Base-by-base conservation (phyloP, 352 stramenopile species). In the Pythium aristosporum region DNA sequence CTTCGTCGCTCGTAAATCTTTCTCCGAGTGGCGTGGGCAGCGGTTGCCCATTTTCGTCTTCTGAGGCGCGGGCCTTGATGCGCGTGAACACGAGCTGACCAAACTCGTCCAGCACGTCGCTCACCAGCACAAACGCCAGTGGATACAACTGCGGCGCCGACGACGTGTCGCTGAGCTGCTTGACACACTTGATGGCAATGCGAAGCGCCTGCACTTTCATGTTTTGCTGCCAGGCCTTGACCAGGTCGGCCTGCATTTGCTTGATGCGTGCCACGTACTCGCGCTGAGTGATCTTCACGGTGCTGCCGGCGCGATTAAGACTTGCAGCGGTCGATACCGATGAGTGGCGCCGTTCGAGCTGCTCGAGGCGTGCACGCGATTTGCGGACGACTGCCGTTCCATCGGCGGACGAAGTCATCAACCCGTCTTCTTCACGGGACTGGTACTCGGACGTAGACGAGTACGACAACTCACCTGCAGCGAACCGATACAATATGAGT, bases 181-280 rank as follows among this genome's bases (percentile, higher is more conserved):
- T 98, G 10, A 96, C 80, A 51, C 85, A 87, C 66, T 97, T 95
- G 64, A 98, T 96, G 1, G 91, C 85, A 59, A 97, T 87, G 5
- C 94, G 92, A 8, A 98, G 79, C 2, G 87, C 85, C 32, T 85
- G 68, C 3, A 98, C 92, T 53, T 96, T 95, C 41, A 96, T 76
- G 34, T 97, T 92, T 16, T 87, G 79, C 15, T 83, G 63, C 92
- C 92, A 98, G 8, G 73, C 87, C 5, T 69, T 63, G 1, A 87
- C 65, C 30, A 96, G 61, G 34, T 88, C 74, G 20, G 63, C 75
- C 46, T 96, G 58, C 77, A 98, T 89, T 42, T 82, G 73, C 46
- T 89, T 81, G 41, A 97, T 77, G 0, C 89, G 88, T 5, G 73
- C 68, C 13, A 87, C 77, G 58, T 96, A 96, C 56, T 97, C 88